Percentiles rank a stretch among this genome's conserved stretches.
These are phyloP conservation scores for Calvatia gigantea DNA, from an alignment of 768 basidiomycete genomes.

Conservation along the genomic window DNA sequence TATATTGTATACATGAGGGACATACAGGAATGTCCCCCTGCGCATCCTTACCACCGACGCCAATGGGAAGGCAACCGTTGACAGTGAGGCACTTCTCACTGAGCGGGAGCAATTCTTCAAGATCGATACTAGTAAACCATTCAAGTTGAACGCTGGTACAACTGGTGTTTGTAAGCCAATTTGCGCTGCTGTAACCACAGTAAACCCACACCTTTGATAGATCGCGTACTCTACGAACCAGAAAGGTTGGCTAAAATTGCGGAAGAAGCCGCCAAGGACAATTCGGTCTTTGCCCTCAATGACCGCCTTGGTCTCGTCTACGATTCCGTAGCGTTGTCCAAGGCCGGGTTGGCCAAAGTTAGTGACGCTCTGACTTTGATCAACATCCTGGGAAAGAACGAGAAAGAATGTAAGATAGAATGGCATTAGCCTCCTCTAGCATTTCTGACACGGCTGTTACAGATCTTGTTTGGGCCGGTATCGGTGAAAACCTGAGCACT, in stretches of 20 bases:
- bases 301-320: conserved; percentile 89
- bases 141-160: conserved; percentile 90
- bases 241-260: conserved; percentile 79
- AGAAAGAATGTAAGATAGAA: conserved; percentile 68
- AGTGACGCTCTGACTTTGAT: conserved; percentile 77
- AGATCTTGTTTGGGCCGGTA: conserved; percentile 83
- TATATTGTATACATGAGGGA: conserved; percentile 1
- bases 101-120: conserved; percentile 65
- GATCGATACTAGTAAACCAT: conserved; percentile 72
- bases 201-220: conserved; percentile 30
- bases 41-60: conserved; percentile 61
- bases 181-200: conserved; percentile 1
- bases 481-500: conserved; percentile 50
- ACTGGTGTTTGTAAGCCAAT: conserved; percentile 76
- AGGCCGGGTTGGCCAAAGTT: conserved; percentile 74
- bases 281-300: conserved; percentile 69
- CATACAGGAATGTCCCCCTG: conserved; percentile 74
- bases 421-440: not conserved
- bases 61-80: conserved; percentile 52
- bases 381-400: conserved; percentile 55
- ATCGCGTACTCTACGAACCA: conserved; percentile 83
- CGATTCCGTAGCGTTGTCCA: conserved; percentile 77
- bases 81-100: conserved; percentile 62
- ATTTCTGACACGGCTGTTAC: not conserved
- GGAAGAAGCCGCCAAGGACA: conserved; percentile 64